Conservation (phyloP, 2,329 filamentous ascomycete genomes). For the Colletotrichum neosansevieriae region DNA sequence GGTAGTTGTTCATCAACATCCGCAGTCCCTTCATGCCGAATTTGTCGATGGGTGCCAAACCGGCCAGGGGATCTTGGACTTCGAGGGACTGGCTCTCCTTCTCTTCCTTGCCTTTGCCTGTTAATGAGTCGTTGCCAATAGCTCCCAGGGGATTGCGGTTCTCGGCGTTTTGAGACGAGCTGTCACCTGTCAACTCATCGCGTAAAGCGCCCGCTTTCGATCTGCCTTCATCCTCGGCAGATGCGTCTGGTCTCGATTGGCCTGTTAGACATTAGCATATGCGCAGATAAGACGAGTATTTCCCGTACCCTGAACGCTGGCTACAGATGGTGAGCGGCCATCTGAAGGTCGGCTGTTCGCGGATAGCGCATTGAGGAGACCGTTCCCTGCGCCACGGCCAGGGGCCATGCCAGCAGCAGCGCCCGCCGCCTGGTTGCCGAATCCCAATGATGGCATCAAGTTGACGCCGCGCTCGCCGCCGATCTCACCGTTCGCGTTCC, state of each 20-base stretch:
- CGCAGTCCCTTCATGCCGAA: constrained; percentile 75
- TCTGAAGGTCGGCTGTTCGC: constrained; percentile 66
- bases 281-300: not conserved
- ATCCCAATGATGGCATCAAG: constrained; percentile 66
- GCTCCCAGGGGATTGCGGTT: constrained; percentile 58
- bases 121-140: constrained; percentile 58
- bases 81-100: constrained; percentile 55
- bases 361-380: constrained; percentile 73
- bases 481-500: constrained; percentile 68
- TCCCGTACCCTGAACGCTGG: constrained; percentile 50
- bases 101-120: constrained; percentile 57
- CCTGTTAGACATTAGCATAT: not conserved
- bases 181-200: constrained; percentile 57
- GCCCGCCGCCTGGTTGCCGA: constrained; percentile 60
- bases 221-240: constrained; percentile 58
- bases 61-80: constrained; percentile 68
- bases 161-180: constrained; percentile 48
- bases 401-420: constrained; percentile 47
- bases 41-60: constrained; percentile 72
- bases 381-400: constrained; percentile 64
- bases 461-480: constrained; percentile 65
- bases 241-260: constrained; percentile 57
- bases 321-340: constrained; percentile 58
- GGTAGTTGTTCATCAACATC: constrained; percentile 73
- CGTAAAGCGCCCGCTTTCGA: constrained; percentile 59